Evolutionary conservation across 1,139 yeast species (phyloP), one percentile per base, ranked within the genome.

Genomic region (Groenewaldozyma auringiensis): DNA sequence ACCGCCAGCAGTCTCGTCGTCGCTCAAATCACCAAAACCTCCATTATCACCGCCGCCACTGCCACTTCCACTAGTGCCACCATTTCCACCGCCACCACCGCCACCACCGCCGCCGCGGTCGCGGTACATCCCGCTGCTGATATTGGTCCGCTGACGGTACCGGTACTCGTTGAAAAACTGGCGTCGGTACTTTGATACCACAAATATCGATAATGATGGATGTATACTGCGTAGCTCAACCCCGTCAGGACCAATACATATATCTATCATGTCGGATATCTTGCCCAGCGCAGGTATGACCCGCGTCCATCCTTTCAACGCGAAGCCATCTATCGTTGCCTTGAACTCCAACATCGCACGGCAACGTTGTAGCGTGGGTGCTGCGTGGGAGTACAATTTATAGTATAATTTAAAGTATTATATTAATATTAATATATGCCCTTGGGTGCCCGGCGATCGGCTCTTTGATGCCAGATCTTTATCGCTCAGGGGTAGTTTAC

Each of bases 131-230:
- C 22, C 20, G 38, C 13, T 34, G 29, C 21, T 40, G 20, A 39
- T 38, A 17, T 49, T 44, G 6, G 29, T 8, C 29, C 29, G 11
- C 11, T 25, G 29, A 8, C 29, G 29, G 39, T 41, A 47, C 17
- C 37, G 11, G 32, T 47, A 54, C 31, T 41, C 47, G 13, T 42
- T 47, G 44, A 54, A 54, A 37, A 52, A 54, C 39, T 33, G 39
- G 13, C 31, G 22, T 18, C 45, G 41, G 40, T 50, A 48, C 21
- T 42, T 41, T 6, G 50, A 48, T 13, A 39, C 29, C 14, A 46
- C 48, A 38, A 50, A 52, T 17, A 45, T 54, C 20, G 55, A 46
- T 22, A 51, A 42, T 8, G 57, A 54, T 27, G 47, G 39, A 42
- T 54, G 50, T 47, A 53, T 45, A 14, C 50, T 44, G 31, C 49